Percentiles rank a stretch among this genome's conserved stretches.
Evolutionary conservation across 2,329 filamentous ascomycete genomes (phyloP).

Genomic region (Pseudomassariella vexata): DNA sequence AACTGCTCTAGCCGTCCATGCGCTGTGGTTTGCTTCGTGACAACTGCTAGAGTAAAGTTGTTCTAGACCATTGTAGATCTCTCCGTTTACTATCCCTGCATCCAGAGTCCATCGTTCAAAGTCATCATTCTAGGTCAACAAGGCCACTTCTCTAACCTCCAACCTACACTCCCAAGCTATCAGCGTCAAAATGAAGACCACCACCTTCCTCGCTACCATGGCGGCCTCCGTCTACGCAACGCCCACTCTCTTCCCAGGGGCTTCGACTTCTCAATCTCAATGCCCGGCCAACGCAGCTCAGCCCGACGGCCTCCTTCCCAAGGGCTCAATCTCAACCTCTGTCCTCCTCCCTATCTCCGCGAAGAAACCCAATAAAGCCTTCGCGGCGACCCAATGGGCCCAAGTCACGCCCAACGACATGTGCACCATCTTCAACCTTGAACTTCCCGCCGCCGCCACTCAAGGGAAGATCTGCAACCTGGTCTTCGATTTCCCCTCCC

Average conservation of each 20-base stretch:
- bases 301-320: not conserved
- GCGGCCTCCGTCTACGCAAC: too few species aligned
- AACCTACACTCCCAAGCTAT: too few species aligned
- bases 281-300: conserved; percentile 1
- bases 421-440: conserved; percentile 4
- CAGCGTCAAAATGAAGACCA: conserved; percentile 1
- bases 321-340: not conserved
- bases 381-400: not conserved
- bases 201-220: conserved; percentile 10
- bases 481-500: conserved; percentile 2
- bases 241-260: too few species aligned
- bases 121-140: too few species aligned
- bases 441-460: not conserved
- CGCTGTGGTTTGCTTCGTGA: too few species aligned
- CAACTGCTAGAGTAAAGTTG: too few species aligned
- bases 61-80: too few species aligned
- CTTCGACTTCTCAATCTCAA: too few species aligned
- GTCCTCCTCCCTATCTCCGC: conserved; percentile 1
- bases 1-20: too few species aligned
- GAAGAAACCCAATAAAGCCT: conserved; percentile 1
- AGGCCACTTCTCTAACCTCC: too few species aligned
- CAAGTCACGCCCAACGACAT: conserved; percentile 1
- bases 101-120: too few species aligned
- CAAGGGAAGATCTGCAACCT: conserved; percentile 2
- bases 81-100: too few species aligned